phyloP scores from a whole-genome alignment of 2,329 filamentous ascomycete species.

The Alternaria ventricosa region DNA sequence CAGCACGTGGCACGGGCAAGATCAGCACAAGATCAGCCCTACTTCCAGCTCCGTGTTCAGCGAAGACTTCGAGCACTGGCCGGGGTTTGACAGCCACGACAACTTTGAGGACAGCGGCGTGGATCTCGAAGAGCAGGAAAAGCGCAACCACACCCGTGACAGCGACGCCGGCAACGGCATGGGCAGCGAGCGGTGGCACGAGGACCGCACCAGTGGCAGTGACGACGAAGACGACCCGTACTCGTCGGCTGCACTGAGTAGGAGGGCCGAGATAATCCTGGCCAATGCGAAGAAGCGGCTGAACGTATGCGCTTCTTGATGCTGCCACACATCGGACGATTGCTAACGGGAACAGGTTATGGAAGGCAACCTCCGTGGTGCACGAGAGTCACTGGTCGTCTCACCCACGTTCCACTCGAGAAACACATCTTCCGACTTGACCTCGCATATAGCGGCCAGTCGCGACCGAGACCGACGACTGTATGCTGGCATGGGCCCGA shows the following conservation, averaged over 20 bases:
- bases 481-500: conserved; percentile 46
- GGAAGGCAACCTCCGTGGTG: conserved; percentile 87
- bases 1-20: conserved; percentile 25
- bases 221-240: conserved; percentile 64
- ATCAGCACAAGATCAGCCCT: conserved; percentile 39
- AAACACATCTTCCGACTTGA: conserved; percentile 40
- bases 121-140: conserved; percentile 43
- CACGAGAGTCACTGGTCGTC: conserved; percentile 70
- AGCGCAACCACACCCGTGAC: conserved; percentile 39
- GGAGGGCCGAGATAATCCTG: conserved; percentile 85
- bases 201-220: conserved; percentile 50
- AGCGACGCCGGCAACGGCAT: conserved; percentile 46
- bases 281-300: conserved; percentile 90
- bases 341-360: conserved; percentile 69
- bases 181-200: conserved; percentile 43
- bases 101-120: conserved; percentile 45
- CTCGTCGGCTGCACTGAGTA: conserved; percentile 65
- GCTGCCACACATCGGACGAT: conserved; percentile 4
- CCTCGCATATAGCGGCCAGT: conserved; percentile 42
- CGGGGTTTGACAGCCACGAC: conserved; percentile 42
- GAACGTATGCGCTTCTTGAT: conserved; percentile 65
- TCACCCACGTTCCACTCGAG: conserved; percentile 58
- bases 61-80: conserved; percentile 54
- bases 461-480: conserved; percentile 45
- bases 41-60: conserved; percentile 53